Base-by-base conservation (phyloP, 2,329 filamentous ascomycete genomes). In the Penicillium brevicompactum region DNA sequence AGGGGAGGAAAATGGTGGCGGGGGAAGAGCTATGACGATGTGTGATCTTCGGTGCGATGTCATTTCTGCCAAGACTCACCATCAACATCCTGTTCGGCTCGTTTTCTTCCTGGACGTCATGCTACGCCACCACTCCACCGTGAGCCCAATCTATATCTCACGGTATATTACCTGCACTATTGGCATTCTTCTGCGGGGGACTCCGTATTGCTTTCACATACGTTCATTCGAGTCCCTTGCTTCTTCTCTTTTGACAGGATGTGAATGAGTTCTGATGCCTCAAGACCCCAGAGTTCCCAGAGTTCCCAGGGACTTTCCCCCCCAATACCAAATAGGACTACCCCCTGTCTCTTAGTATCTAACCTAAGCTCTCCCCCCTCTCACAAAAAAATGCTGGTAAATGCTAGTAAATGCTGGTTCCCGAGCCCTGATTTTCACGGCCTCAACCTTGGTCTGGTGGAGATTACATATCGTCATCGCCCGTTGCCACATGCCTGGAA, bases 121-220 rank as follows among this genome's bases (percentile, higher is more conserved):
- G 48, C 14, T 48, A 49, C 56, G 56, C 56, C 56, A 58, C 56
- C 56, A 49, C 49, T 58, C 56, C 53, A 46, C 53, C 34, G 6
- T 41, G 44, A 16, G 34, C 10, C 22, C 47, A 41, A 46, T 41
- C 21, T 38, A 52, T 32, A 6, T 45, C 27, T 22, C 32, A 14
- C 16, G n/a, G 16, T 38, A 38, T 38, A 38, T n/a, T 38, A 8
- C 13, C 6, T n/a, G 37, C 37, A 37, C 34, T 37, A 37, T 37
- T 37, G 34, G n/a, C 13, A 13, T 37, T n/a, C 13, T 14, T 34
- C 8, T 27, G 6, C 18, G 18, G 18, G 2, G n/a, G n/a, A n/a
- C n/a, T n/a, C n/a, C n/a, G 18, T 18, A 18, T 18, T 18, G 18
- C 18, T 18, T 18, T 18, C 18, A 18, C 18, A 18, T 18, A 18